These are phyloP conservation scores for Leccinum broughii DNA, from an alignment of 768 basidiomycete species.

Conservation along the genomic window DNA sequence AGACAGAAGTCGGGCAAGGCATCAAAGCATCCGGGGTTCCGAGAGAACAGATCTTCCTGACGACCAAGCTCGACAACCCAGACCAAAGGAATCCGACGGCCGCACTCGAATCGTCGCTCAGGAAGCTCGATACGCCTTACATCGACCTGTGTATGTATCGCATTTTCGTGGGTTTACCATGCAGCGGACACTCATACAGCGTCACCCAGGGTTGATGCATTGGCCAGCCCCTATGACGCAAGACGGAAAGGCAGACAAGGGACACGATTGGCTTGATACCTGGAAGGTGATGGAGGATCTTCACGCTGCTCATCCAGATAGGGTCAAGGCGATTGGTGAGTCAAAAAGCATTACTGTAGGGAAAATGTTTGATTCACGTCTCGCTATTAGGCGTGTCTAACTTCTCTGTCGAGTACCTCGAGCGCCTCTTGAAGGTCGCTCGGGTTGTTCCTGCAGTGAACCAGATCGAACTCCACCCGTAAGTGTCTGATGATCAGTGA, in stretches of 20 bases:
- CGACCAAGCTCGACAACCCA: constrained; percentile 67
- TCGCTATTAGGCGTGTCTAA: constrained; percentile 58
- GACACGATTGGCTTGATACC: constrained; percentile 67
- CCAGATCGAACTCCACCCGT: constrained; percentile 80
- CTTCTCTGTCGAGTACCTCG: constrained; percentile 63
- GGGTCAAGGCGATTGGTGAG: constrained; percentile 74
- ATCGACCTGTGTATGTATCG: constrained; percentile 67
- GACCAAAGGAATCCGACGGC: constrained; percentile 59
- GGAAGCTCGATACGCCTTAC: constrained; percentile 69
- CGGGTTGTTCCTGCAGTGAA: constrained; percentile 70
- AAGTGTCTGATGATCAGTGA: constrained; percentile 24
- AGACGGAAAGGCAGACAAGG: constrained; percentile 54
- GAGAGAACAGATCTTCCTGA: constrained; percentile 76
- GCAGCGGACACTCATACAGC: not conserved
- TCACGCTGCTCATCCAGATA: constrained; percentile 62
- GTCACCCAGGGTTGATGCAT: constrained; percentile 66
- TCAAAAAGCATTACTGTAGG: not conserved
- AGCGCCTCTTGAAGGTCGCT: constrained; percentile 56
- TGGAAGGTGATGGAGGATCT: constrained; percentile 79
- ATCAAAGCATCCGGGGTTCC: constrained; percentile 72
- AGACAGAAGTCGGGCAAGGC: constrained; percentile 79
- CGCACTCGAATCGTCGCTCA: constrained; percentile 69
- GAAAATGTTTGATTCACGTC: not conserved
- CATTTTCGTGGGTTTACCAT: not conserved
- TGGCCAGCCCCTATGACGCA: constrained; percentile 77